phyloP scores from a whole-genome alignment of 257 asterid genomes.

The Nicotiana otophora region DNA sequence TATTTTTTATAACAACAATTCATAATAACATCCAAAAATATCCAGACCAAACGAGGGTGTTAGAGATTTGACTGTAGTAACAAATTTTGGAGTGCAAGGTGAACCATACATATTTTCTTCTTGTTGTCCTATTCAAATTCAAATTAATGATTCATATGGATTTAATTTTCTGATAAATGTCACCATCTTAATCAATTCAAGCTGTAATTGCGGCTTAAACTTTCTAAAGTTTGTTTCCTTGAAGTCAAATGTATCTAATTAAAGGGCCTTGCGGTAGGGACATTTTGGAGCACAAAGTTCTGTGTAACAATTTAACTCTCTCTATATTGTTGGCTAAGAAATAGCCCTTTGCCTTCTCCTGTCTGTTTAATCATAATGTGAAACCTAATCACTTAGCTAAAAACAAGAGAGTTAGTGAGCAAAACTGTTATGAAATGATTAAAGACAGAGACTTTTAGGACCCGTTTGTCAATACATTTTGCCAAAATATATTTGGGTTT shows the following conservation, averaged over 20 bases:
- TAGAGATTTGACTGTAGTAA: too few relatives aligned
- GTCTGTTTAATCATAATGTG: background rate
- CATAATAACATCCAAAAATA: too few relatives aligned
- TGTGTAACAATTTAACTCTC: background rate
- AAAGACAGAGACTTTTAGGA: background rate
- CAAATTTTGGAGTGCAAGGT: background rate
- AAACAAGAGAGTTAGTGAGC: background rate
- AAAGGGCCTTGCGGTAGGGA: background rate
- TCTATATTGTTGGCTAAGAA: background rate
- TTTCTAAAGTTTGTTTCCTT: background rate
- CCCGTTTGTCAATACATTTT: too few relatives aligned
- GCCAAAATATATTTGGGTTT: too few relatives aligned
- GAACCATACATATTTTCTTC: background rate
- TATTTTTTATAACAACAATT: too few relatives aligned
- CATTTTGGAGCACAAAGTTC: background rate
- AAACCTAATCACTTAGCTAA: background rate
- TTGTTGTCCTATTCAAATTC: background rate
- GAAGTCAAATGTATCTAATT: background rate
- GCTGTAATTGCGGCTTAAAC: background rate
- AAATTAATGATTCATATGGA: background rate
- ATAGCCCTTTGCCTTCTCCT: background rate
- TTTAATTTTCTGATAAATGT: background rate
- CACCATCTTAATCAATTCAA: background rate
- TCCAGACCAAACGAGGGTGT: too few relatives aligned
- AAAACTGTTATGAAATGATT: background rate